phyloP scores from a whole-genome alignment of 2,329 filamentous ascomycete species.

The Lasiodiplodia sp. region DNA sequence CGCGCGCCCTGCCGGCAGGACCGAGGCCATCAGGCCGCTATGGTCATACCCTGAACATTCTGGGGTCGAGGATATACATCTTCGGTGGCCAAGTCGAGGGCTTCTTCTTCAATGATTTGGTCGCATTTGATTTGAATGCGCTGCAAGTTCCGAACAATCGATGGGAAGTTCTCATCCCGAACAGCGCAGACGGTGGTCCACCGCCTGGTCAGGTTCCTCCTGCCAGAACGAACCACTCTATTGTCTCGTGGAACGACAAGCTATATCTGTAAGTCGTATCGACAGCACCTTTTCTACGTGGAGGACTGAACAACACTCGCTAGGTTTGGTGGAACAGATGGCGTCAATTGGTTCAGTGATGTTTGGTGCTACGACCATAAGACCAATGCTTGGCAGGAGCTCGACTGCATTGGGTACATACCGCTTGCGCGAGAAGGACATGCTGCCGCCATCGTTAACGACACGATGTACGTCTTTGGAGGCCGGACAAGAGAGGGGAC shows the following conservation, averaged over 20 bases:
- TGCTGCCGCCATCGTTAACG: slow-evolving; percentile 89
- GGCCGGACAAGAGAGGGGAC: slow-evolving; percentile 92
- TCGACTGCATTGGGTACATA: slow-evolving; percentile 98
- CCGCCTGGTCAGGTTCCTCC: slow-evolving; percentile 20
- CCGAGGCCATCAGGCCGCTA: slow-evolving; percentile 89
- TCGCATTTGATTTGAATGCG: slow-evolving; percentile 94
- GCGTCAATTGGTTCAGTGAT: slow-evolving; percentile 97
- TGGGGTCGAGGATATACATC: slow-evolving; percentile 96
- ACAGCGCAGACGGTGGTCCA: slow-evolving; percentile 68
- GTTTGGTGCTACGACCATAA: slow-evolving; percentile 95
- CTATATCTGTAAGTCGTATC: slow-evolving; percentile 79
- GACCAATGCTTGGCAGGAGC: slow-evolving; percentile 81
- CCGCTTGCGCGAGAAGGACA: slow-evolving; percentile 93
- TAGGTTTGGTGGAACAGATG: slow-evolving; percentile 97
- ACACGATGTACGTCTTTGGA: slow-evolving; percentile 99
- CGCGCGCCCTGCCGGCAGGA: slow-evolving; percentile 86
- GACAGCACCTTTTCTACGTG: neutral
- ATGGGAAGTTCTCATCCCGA: slow-evolving; percentile 91
- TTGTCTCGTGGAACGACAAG: slow-evolving; percentile 91
- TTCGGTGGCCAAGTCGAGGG: slow-evolving; percentile 98
- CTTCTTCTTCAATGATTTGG: slow-evolving; percentile 96
- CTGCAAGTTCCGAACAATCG: slow-evolving; percentile 88
- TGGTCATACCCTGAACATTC: slow-evolving; percentile 93
- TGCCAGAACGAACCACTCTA: slow-evolving; percentile 83
- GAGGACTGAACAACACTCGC: slow-evolving; percentile 29